Base-by-base conservation (phyloP, 2,329 filamentous ascomycete species). In the Cladosporium austrohemisphaericum region DNA sequence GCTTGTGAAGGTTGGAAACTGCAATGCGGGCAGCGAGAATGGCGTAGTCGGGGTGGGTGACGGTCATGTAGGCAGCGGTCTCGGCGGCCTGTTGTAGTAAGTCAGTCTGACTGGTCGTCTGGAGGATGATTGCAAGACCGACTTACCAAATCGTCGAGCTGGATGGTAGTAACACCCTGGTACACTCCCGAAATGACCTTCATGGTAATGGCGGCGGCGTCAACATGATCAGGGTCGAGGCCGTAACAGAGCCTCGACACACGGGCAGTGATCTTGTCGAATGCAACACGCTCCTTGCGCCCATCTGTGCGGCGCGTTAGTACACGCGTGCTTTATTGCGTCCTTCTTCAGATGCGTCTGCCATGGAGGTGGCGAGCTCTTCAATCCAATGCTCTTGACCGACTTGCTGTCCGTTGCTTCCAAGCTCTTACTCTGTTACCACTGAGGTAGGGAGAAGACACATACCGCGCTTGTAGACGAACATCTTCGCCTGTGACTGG, bases 111-210 rank as follows among this genome's bases (percentile, higher is more conserved):
- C n/a, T 40, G 37, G 4, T 8, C n/a, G 13, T 16, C 5, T 40
- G 11, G 11, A 13, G 5, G 5, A 25, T 11, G 37, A 22, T 32
- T 16, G 16, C 9, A n/a, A 19, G 45, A 28, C 33, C 51, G 29
- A n/a, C 25, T 74, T 79, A 97, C 92, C 70, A 98, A 76, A 75
- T 98, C 94, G 65, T 98, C 93, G 51, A 98, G 81, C 75, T 98
- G 91, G 55, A 95, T 80, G 37, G 93, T 98, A 38, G 89, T 97
- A 47, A 98, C 93, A 70, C 93, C 93, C 65, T 95, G 91, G 72
- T 98, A 98, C 59, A 98, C 93, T 77, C 93, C 93, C 65, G 92
- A 95, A 70, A 98, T 98, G 71, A 98, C 93, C 75, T 97, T 98
- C 76, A 95, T 91, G 52, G 93, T 98, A 69, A 98, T 98, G 65